Evolutionary conservation across 2,329 filamentous ascomycete species (phyloP).

Genomic region (Calonectria pseudoturangicola): DNA sequence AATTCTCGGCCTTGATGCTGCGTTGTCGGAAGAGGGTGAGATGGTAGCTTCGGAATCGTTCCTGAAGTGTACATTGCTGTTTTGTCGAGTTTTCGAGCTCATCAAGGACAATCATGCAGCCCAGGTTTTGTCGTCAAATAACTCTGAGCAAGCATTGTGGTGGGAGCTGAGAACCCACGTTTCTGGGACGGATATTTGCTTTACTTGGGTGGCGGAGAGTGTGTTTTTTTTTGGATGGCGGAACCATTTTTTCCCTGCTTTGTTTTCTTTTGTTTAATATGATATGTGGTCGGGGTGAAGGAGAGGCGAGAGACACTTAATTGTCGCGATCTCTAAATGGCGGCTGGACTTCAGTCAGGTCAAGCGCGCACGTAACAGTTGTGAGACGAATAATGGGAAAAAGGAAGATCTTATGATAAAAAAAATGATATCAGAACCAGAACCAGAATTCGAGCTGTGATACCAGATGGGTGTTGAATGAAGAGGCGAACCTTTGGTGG

Average conservation of each 20-base stretch:
- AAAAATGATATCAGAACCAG: conserved; percentile 21
- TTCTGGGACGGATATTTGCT: conserved; percentile 28
- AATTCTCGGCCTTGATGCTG: not conserved
- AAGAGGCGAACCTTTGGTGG: not conserved
- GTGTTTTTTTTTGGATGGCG: conserved; percentile 28
- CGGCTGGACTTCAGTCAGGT: conserved; percentile 17
- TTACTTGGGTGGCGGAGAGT: conserved; percentile 27
- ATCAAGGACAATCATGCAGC: conserved; percentile 28
- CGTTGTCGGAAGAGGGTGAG: not conserved
- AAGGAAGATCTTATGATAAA: conserved; percentile 22
- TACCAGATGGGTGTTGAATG: not conserved
- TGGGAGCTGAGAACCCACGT: conserved; percentile 1
- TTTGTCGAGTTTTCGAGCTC: conserved; percentile 35
- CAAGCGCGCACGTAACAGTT: conserved; percentile 21
- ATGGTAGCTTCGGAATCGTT: not conserved
- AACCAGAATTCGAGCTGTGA: not conserved
- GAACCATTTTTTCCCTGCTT: conserved; percentile 18
- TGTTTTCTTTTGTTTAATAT: conserved; percentile 39
- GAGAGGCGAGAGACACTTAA: conserved; percentile 17
- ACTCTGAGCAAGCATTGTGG: conserved; percentile 23
- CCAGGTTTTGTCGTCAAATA: conserved; percentile 27
- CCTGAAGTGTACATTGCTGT: conserved; percentile 26
- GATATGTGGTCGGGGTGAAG: conserved; percentile 21
- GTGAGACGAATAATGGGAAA: conserved; percentile 37
- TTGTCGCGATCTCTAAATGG: conserved; percentile 27